Percentiles rank a stretch among this genome's conserved stretches.
phyloP scores from a whole-genome alignment of 805 yeast genomes.

The Ogataea zsoltii region DNA sequence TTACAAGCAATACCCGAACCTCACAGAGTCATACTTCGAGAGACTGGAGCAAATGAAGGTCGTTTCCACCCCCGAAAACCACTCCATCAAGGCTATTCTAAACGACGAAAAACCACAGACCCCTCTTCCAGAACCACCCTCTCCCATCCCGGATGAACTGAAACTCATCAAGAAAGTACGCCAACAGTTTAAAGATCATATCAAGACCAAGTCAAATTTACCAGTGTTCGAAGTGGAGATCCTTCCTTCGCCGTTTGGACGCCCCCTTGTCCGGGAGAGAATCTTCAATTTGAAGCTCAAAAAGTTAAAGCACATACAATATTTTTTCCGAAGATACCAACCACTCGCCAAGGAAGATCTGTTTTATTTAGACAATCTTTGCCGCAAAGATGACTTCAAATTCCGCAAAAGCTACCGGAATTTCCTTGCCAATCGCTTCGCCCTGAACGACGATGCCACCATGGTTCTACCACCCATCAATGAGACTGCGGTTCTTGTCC shows the following conservation, averaged over 20 bases:
- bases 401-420: constrained; percentile 14
- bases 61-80: constrained; percentile 9
- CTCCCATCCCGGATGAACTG: neutral
- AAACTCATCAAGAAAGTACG: constrained; percentile 10
- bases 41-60: constrained; percentile 6
- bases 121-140: neutral
- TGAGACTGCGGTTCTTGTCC: constrained; percentile 10
- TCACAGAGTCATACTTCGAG: constrained; percentile 9
- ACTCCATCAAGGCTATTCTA: constrained; percentile 8
- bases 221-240: constrained; percentile 16
- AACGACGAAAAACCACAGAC: constrained; percentile 1
- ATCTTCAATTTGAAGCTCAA: constrained; percentile 18
- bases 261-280: constrained; percentile 21
- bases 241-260: constrained; percentile 25
- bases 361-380: constrained; percentile 16
- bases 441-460: constrained; percentile 18
- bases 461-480: constrained; percentile 10
- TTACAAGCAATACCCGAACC: constrained; percentile 1
- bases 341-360: constrained; percentile 23
- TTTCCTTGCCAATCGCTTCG: constrained; percentile 16
- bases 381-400: neutral
- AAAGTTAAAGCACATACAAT: constrained; percentile 17
- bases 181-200: constrained; percentile 12
- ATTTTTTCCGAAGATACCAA: constrained; percentile 12
- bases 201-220: constrained; percentile 14